A percentile compares a stretch with the other conserved stretches of the same genome.
phyloP scores from a whole-genome alignment of 2,329 filamentous ascomycete species.

The Metarhizium brunneum region DNA sequence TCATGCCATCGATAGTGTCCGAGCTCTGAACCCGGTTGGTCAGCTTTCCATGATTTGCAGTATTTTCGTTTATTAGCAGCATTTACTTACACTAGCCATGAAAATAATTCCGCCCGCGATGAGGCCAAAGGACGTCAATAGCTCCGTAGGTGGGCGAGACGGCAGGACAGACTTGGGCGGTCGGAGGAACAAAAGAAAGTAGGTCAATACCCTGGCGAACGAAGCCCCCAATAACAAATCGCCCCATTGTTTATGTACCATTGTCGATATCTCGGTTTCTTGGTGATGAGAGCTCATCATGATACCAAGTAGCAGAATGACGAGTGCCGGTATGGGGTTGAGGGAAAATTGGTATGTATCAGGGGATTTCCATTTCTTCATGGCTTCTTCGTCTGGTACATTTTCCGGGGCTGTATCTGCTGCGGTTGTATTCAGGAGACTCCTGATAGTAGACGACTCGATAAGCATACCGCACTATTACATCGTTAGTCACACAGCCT shows the following conservation, averaged over 20 bases:
- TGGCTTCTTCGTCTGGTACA: slow-evolving; percentile 33
- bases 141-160: slow-evolving; percentile 78
- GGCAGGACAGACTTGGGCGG: slow-evolving; percentile 75
- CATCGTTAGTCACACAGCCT: neutral
- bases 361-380: slow-evolving; percentile 44
- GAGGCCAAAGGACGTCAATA: slow-evolving; percentile 79
- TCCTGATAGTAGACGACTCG: slow-evolving; percentile 62
- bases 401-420: slow-evolving; percentile 23
- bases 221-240: slow-evolving; percentile 73
- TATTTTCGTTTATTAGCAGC: neutral
- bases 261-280: slow-evolving; percentile 70
- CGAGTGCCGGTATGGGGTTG: slow-evolving; percentile 80
- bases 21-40: slow-evolving; percentile 41
- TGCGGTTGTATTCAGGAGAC: slow-evolving; percentile 51
- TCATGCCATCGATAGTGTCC: slow-evolving; percentile 70
- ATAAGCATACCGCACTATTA: slow-evolving; percentile 69
- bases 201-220: slow-evolving; percentile 68
- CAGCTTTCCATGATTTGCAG: neutral
- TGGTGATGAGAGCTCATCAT: slow-evolving; percentile 97
- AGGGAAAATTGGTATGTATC: slow-evolving; percentile 64
- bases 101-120: slow-evolving; percentile 84
- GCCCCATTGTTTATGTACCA: slow-evolving; percentile 94
- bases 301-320: slow-evolving; percentile 78
- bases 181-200: slow-evolving; percentile 68
- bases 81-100: slow-evolving; percentile 68